These are phyloP conservation scores for Mikania micrantha DNA, from an alignment of 129 eudicot genomes.

Conservation along the genomic window DNA sequence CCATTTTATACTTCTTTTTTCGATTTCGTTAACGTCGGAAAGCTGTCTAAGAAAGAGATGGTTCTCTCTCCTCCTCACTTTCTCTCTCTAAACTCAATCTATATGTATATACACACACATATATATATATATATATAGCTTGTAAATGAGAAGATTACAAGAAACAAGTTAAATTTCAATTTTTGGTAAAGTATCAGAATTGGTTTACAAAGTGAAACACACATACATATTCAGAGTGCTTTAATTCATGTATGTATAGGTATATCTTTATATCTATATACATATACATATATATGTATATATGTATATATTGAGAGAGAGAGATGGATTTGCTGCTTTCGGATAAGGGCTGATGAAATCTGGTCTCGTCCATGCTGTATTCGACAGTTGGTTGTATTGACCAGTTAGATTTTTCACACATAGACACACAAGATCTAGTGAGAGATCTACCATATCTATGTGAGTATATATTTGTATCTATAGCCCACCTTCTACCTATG, in stretches of 20 bases:
- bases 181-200: slow-evolving; percentile 24
- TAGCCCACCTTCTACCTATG: slow-evolving; percentile 4
- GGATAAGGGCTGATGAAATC: slow-evolving; percentile 17
- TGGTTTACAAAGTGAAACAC: slow-evolving; percentile 18
- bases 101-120: not conserved
- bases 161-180: slow-evolving; percentile 5
- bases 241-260: not conserved
- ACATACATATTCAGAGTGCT: slow-evolving; percentile 12
- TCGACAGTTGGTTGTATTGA: slow-evolving; percentile 34
- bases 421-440: slow-evolving; percentile 37
- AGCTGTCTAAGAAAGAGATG: slow-evolving; percentile 37
- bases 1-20: slow-evolving; percentile 34
- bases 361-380: slow-evolving; percentile 30
- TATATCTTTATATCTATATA: too few relatives aligned
- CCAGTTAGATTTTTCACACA: slow-evolving; percentile 11
- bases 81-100: slow-evolving; percentile 15
- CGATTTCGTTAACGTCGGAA: slow-evolving; percentile 44
- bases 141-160: slow-evolving; percentile 30
- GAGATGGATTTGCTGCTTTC: slow-evolving; percentile 14
- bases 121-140: not conserved
- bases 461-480: too few relatives aligned
- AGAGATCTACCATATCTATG: not conserved
- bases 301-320: not conserved
- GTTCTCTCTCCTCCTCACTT: slow-evolving; percentile 11
- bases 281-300: too few relatives aligned